Base-by-base conservation (phyloP, 75 land plant genomes). In the Selaginella tamariscina region DNA sequence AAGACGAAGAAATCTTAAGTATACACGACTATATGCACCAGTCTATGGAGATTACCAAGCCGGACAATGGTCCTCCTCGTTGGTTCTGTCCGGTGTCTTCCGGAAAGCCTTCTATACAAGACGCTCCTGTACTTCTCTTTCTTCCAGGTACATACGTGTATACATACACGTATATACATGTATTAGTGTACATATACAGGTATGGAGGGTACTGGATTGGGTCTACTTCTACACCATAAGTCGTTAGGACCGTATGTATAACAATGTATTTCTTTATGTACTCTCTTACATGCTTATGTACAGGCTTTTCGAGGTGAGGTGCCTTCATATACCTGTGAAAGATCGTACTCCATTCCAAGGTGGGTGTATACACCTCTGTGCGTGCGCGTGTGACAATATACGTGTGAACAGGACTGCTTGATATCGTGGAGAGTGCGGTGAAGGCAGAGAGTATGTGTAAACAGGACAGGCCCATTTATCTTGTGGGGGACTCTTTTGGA, bases 401-500 rank as follows among this genome's bases (percentile, higher is more conserved):
- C 27, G 60, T 66, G 57, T 32, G 20, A 79, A 70, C 60, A 92
- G 98, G 77, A 29, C 74, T 94, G 60, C 70, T 89, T 24, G 65
- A 77, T 59, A 30, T 74, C 57, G 91, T 91, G 1, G 99, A 87
- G 56, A 57, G 71, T 27, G 63, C 80, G 32, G 49, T 90, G 55
- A 75, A 73, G 44, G 32, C 23, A 49, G 92, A 95, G 73, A 67
- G 76, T 66, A 65, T 71, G 23, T 27, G 56, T 30, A 68, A 68
- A 39, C 96, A 85, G 67, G 62, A 67, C 11, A 87, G 74, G 30
- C 92, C 99, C 28, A 95, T 95, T 57, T 95, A 90, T 81, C 67
- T 95, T 27, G 78, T 95, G 64, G 98, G 98, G 29, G 98, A 94
- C 73, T 87, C 90, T 0, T 77, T 90, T 74, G 98, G 98, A 70